These are phyloP conservation scores for Cladophialophora chaetospira DNA, from an alignment of 2,329 filamentous ascomycete species.

Conservation along the genomic window DNA sequence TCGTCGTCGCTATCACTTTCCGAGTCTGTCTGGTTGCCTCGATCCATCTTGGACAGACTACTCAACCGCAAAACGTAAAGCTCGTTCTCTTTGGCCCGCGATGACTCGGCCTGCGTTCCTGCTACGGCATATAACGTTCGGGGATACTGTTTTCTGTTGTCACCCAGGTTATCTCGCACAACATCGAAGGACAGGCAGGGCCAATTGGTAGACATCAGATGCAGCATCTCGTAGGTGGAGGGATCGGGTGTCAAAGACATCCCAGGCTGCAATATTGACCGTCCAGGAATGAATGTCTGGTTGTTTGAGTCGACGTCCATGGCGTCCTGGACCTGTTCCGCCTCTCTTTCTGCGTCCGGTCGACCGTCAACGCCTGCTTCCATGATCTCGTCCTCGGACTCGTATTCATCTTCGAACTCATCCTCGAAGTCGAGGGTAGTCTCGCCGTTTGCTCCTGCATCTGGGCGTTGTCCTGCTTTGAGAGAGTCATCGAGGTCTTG, in stretches of 20 bases:
- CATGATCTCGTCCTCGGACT: conserved; percentile 88
- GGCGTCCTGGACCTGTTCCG: conserved; percentile 78
- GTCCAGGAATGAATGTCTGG: conserved; percentile 91
- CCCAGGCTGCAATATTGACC: conserved; percentile 85
- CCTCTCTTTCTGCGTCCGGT: conserved; percentile 88
- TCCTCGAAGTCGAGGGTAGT: conserved; percentile 61
- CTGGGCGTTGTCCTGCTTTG: conserved; percentile 63
- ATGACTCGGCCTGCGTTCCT: conserved; percentile 84
- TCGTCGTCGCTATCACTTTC: conserved; percentile 71
- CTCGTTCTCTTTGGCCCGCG: conserved; percentile 80
- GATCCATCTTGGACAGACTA: conserved; percentile 83
- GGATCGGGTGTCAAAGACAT: conserved; percentile 89
- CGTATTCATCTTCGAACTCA: conserved; percentile 94
- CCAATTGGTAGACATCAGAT: conserved; percentile 92
- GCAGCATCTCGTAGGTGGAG: conserved; percentile 97
- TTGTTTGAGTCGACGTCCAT: conserved; percentile 85
- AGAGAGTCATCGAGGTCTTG: conserved; percentile 56
- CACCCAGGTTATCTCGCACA: conserved; percentile 79
- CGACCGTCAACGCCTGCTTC: conserved; percentile 92
- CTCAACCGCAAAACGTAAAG: conserved; percentile 96
- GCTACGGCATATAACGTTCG: conserved; percentile 93
- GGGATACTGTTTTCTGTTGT: conserved; percentile 89
- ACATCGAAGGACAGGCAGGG: conserved; percentile 97
- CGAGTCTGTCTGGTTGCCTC: conserved; percentile 66
- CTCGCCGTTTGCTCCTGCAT: conserved; percentile 51